Evolutionary conservation across 2,329 filamentous ascomycete species (phyloP).

Genomic region (Alternaria consortialis): DNA sequence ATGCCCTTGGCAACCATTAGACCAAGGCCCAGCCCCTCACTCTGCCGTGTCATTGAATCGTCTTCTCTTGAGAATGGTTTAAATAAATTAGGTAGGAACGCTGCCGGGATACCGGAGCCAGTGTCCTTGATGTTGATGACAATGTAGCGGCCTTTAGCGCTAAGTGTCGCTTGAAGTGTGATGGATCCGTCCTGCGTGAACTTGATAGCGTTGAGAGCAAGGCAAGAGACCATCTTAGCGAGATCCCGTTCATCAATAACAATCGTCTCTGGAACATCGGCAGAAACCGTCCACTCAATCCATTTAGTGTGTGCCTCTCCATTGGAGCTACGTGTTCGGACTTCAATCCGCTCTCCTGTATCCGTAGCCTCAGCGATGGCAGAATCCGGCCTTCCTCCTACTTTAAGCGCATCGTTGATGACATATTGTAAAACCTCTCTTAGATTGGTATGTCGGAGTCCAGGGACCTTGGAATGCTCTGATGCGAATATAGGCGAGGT

Average conservation of each 20-base stretch:
- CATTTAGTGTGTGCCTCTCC: slow-evolving; percentile 57
- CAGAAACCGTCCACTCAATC: slow-evolving; percentile 61
- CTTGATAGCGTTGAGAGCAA: slow-evolving; percentile 73
- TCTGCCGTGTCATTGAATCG: slow-evolving; percentile 71
- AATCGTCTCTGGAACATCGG: slow-evolving; percentile 62
- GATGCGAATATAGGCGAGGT: slow-evolving; percentile 45
- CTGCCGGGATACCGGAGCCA: slow-evolving; percentile 72
- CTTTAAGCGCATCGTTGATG: slow-evolving; percentile 62
- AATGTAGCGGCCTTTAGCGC: slow-evolving; percentile 62
- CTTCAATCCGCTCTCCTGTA: slow-evolving; percentile 60
- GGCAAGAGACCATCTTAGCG: slow-evolving; percentile 69
- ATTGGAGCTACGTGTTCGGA: slow-evolving; percentile 55
- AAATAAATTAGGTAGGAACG: slow-evolving; percentile 72
- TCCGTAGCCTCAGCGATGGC: slow-evolving; percentile 58
- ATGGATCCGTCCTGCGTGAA: slow-evolving; percentile 73
- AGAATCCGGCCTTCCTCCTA: slow-evolving; percentile 63
- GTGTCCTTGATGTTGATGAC: slow-evolving; percentile 71
- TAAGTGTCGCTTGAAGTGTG: slow-evolving; percentile 63
- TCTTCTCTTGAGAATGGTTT: slow-evolving; percentile 75
- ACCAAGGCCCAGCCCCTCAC: slow-evolving; percentile 74
- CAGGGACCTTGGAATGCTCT: slow-evolving; percentile 56
- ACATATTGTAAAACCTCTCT: slow-evolving; percentile 62
- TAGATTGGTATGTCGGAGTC: slow-evolving; percentile 58
- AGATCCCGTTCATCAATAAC: slow-evolving; percentile 70
- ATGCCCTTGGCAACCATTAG: slow-evolving; percentile 77